Conservation (phyloP, 192 early-diverging fungal genomes). For the Pilaira anomala region DNA sequence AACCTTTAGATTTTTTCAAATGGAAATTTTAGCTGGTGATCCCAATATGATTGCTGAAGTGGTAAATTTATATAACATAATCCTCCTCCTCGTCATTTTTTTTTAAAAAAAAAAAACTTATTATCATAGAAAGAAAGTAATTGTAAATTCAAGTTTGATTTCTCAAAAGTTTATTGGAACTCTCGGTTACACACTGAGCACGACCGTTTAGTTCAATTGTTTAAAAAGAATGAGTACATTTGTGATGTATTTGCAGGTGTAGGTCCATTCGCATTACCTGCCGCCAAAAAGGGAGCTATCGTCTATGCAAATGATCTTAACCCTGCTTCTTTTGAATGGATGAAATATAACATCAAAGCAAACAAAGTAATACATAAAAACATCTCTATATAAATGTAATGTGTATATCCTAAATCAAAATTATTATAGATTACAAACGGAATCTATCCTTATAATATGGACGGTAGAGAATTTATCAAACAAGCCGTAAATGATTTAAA, state of each 20-base stretch:
- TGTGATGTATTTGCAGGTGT: slow-evolving; percentile 98
- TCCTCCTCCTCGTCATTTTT: no score
- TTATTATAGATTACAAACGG: neutral
- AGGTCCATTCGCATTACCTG: slow-evolving; percentile 93
- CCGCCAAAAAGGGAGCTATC: slow-evolving; percentile 73
- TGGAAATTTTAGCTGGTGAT: slow-evolving; percentile 94
- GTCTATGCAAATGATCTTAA: slow-evolving; percentile 99
- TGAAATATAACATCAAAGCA: slow-evolving; percentile 71
- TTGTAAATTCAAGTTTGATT: slow-evolving; percentile 90
- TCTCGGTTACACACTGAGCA: slow-evolving; percentile 94
- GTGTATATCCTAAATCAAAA: neutral
- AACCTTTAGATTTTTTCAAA: slow-evolving; percentile 93
- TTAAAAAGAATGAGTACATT: slow-evolving; percentile 66
- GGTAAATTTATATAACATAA: slow-evolving; percentile 42
- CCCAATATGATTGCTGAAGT: slow-evolving; percentile 84
- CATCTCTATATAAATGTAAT: no score
- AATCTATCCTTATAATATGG: slow-evolving; percentile 71
- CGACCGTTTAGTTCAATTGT: slow-evolving; percentile 77
- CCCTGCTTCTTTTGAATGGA: slow-evolving; percentile 77
- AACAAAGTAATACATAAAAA: slow-evolving; percentile 69
- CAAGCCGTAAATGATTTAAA: slow-evolving; percentile 68
- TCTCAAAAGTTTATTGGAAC: slow-evolving; percentile 99
- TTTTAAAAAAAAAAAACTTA: neutral
- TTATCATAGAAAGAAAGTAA: slow-evolving; percentile 74
- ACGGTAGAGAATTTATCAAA: slow-evolving; percentile 87